phyloP scores from a whole-genome alignment of 176 grass and related monocot species.

The Rhynchospora breviuscula region DNA sequence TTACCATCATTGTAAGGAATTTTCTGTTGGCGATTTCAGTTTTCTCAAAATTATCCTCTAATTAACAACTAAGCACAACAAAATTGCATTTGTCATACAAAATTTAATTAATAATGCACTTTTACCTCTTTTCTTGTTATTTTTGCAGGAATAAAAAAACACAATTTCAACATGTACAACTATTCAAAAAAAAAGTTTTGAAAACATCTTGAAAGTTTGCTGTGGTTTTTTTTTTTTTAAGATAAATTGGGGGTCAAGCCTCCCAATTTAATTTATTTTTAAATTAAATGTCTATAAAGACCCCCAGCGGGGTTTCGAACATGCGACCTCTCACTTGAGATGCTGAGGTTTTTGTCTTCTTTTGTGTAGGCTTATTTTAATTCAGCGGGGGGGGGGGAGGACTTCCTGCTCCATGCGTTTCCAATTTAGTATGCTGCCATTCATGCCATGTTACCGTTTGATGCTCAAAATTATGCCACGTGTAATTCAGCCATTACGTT shows the following conservation, averaged over 20 bases:
- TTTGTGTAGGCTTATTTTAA: not conserved
- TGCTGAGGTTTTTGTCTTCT: not conserved
- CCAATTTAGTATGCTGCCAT: not conserved
- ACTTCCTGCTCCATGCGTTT: not conserved
- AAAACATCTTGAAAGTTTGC: not conserved
- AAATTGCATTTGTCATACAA: not conserved
- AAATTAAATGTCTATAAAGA: too few species aligned
- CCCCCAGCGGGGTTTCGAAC: too few species aligned
- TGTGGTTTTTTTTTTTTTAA: not conserved
- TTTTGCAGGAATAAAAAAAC: not conserved
- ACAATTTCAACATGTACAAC: not conserved
- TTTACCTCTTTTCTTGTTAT: not conserved
- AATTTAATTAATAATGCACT: not conserved
- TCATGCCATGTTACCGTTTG: constrained; percentile 21
- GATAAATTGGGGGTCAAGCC: too few species aligned
- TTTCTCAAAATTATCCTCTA: not conserved
- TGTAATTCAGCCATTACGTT: not conserved
- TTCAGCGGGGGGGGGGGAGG: too few species aligned
- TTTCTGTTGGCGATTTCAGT: too few species aligned
- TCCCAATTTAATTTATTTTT: too few species aligned
- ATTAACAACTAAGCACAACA: not conserved
- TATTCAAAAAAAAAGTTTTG: not conserved
- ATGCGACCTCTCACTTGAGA: too few species aligned
- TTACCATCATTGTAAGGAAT: too few species aligned
- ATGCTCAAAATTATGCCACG: constrained; percentile 8